Conservation (phyloP, 176 grass and related monocot genomes). For the Avena sativa region DNA sequence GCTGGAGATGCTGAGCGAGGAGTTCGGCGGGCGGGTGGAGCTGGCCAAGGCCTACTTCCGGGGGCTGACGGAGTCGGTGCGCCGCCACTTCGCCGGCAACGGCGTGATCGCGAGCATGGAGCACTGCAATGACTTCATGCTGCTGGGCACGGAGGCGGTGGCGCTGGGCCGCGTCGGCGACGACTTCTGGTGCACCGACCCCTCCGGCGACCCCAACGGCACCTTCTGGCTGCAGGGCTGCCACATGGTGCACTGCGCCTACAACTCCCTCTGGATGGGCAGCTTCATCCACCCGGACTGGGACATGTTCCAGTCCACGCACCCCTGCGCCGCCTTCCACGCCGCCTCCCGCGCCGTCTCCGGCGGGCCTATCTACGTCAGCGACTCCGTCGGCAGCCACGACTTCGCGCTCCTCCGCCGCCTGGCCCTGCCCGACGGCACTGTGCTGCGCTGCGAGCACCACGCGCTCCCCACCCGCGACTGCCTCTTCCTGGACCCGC, state of each 20-base stretch:
- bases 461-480: no score
- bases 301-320: conserved; percentile 99
- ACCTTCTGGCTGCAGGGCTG: conserved; percentile 96
- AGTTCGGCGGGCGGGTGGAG: conserved; percentile 82
- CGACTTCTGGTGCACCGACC: conserved; percentile 95
- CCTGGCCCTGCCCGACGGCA: conserved; percentile 75
- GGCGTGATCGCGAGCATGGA: conserved; percentile 98
- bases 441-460: conserved; percentile 74
- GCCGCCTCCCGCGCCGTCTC: conserved; percentile 93
- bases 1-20: conserved; percentile 91
- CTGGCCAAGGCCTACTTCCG: conserved; percentile 79
- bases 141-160: conserved; percentile 76
- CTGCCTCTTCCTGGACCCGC: no score
- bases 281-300: conserved; percentile 95
- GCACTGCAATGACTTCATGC: conserved; percentile 98
- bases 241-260: conserved; percentile 99
- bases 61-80: conserved; percentile 72
- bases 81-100: conserved; percentile 80
- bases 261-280: conserved; percentile 98
- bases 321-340: conserved; percentile 88
- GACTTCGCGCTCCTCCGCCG: conserved; percentile 76
- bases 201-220: conserved; percentile 86
- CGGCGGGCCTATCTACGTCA: conserved; percentile 85
- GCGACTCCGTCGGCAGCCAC: conserved; percentile 79
- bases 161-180: conserved; percentile 87